Base-by-base conservation (phyloP, 2,329 filamentous ascomycete genomes). In the Trichoderma atrobrunneum region DNA sequence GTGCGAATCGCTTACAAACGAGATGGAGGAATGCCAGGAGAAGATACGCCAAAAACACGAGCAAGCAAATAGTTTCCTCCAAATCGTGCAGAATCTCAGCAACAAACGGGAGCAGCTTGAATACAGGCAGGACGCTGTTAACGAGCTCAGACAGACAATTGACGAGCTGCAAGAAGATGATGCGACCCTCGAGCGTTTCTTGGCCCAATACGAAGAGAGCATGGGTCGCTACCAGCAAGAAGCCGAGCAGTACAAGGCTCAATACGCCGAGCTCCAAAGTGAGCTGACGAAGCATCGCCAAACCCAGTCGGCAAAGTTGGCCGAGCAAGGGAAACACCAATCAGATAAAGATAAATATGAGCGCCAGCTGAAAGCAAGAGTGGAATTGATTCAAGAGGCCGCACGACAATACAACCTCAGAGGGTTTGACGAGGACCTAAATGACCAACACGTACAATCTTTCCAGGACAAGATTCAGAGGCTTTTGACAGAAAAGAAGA, bases 341-440 rank as follows among this genome's bases (percentile, higher is more conserved):
- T 95, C 95, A 2, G 92, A 97, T 78, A 94, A 95, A 82, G 91
- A 93, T 74, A 93, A 92, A 77, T 93, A 96, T 78, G 93, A 98
- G 78, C 89, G 92, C 5, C 93, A 98, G 75, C 80, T 97, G 4
- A 85, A 89, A 76, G 85, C 88, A 59, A 92, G 95, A 51, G 87
- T 91, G 77, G 86, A 88, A 11, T 87, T 97, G 80, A 90, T 98
- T 70, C 93, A 91, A 74, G 91, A 95, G 72, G 90, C 93, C 48
- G 94, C 95, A 18, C 87, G 89, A 60, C 86, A 86, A 30, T 93
- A 97, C 80, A 90, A 89, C 72, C 93, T 99, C 74, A 91, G 93
- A 39, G 95, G 95, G 0, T 97, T 92, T 78, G 94, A 97, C 74
- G 89, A 91, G 24, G 90, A 94, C 14, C 83, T 97, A 59, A 90